phyloP scores from a whole-genome alignment of 2,329 filamentous ascomycete genomes.

The Claviceps pazoutovae region DNA sequence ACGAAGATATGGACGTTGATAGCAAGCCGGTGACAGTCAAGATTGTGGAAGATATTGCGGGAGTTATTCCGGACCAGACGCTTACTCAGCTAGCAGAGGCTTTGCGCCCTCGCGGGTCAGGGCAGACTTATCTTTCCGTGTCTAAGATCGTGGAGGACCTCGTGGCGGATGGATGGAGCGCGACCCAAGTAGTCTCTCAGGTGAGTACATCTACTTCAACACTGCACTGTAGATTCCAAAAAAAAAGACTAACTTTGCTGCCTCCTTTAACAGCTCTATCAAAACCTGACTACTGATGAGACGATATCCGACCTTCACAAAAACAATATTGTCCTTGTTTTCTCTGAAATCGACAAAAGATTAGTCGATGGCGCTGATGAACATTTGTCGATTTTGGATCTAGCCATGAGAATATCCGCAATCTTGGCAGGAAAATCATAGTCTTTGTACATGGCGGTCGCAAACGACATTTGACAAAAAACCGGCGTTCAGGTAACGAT shows the following conservation, averaged over 20 bases:
- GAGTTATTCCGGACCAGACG: conserved; percentile 69
- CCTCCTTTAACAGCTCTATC: conserved; percentile 49
- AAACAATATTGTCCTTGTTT: conserved; percentile 75
- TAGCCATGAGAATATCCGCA: conserved; percentile 66
- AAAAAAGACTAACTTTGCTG: conserved; percentile 4
- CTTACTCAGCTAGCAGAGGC: conserved; percentile 58
- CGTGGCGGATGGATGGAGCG: conserved; percentile 94
- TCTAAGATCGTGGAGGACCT: conserved; percentile 75
- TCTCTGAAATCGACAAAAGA: conserved; percentile 90
- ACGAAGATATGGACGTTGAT: conserved; percentile 48
- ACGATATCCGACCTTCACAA: conserved; percentile 73
- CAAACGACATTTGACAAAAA: not conserved
- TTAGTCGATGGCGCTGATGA: conserved; percentile 91
- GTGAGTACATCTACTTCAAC: conserved; percentile 26
- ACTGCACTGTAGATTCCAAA: not conserved
- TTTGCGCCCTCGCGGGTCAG: conserved; percentile 56
- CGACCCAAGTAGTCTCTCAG: conserved; percentile 72
- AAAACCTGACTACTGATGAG: conserved; percentile 71
- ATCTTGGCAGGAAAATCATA: conserved; percentile 41
- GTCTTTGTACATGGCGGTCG: not conserved
- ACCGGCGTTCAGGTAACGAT: conserved; percentile 1
- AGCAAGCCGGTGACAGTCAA: conserved; percentile 55
- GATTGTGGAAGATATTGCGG: conserved; percentile 87
- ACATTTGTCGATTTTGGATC: conserved; percentile 77
- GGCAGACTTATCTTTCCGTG: conserved; percentile 56